Percentiles rank a stretch among this genome's conserved stretches.
Conservation (phyloP, 768 basidiomycete genomes). For the Auriculariales sp. region DNA sequence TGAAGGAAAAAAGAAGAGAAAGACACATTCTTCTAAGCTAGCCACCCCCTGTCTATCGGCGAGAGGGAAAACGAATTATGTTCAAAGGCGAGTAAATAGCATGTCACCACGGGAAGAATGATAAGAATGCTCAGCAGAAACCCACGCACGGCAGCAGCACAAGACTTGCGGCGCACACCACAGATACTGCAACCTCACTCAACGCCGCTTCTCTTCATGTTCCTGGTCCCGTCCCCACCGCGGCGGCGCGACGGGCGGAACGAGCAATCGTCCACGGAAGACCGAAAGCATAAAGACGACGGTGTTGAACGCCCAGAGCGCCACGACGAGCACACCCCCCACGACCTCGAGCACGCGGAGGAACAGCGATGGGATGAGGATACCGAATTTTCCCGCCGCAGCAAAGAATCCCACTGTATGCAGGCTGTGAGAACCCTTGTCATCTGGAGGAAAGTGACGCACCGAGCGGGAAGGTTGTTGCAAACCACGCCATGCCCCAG, state of each 20-base stretch:
- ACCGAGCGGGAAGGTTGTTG: background rate
- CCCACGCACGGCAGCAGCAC: too few species aligned
- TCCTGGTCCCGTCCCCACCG: too few species aligned
- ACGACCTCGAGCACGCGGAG: background rate
- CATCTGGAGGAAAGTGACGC: background rate
- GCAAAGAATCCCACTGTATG: background rate
- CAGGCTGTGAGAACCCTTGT: background rate
- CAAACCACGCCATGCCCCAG: background rate
- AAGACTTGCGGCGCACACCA: too few species aligned
- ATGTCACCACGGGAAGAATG: too few species aligned
- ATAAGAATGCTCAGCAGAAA: too few species aligned
- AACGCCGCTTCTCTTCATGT: too few species aligned
- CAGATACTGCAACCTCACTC: too few species aligned
- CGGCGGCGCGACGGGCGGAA: background rate
- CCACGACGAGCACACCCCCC: background rate
- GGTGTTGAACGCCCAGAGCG: background rate
- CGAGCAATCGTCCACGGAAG: background rate
- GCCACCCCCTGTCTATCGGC: too few species aligned
- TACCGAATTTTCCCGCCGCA: background rate
- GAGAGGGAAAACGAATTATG: too few species aligned
- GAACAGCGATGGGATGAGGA: background rate
- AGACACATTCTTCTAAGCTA: too few species aligned
- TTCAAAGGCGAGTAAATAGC: too few species aligned
- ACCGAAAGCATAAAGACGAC: background rate
- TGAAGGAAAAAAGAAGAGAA: too few species aligned